These are phyloP conservation scores for Paracoccidioides brasiliensis DNA, from an alignment of 2,329 filamentous ascomycete genomes.

Conservation along the genomic window DNA sequence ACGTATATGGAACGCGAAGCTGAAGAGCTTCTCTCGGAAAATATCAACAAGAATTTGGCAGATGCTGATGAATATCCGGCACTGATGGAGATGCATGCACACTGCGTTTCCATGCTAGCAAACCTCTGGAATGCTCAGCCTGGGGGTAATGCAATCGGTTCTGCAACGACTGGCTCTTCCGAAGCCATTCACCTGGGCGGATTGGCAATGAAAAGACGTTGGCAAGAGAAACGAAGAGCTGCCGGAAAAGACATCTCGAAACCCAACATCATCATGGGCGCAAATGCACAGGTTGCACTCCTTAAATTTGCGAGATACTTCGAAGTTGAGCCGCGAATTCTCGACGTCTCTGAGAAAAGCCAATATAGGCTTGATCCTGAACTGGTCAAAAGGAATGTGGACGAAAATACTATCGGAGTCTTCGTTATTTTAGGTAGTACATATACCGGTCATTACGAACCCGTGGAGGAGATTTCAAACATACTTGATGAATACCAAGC, in stretches of 20 bases:
- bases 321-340: slow-evolving; percentile 54
- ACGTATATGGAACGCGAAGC: slow-evolving; percentile 60
- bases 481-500: slow-evolving; percentile 51
- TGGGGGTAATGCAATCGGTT: slow-evolving; percentile 52
- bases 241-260: slow-evolving; percentile 50
- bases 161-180: slow-evolving; percentile 57
- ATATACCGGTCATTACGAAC: slow-evolving; percentile 62
- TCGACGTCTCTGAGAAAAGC: slow-evolving; percentile 49
- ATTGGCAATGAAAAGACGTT: slow-evolving; percentile 61
- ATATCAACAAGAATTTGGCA: slow-evolving; percentile 58
- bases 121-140: slow-evolving; percentile 52
- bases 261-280: slow-evolving; percentile 63
- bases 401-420: slow-evolving; percentile 66
- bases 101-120: slow-evolving; percentile 56
- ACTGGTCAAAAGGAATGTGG: slow-evolving; percentile 51
- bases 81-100: slow-evolving; percentile 48
- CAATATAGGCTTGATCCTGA: slow-evolving; percentile 50
- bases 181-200: slow-evolving; percentile 60
- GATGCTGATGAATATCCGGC: slow-evolving; percentile 55
- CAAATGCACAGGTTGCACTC: slow-evolving; percentile 59
- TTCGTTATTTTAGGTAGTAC: slow-evolving; percentile 61
- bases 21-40: slow-evolving; percentile 52
- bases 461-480: slow-evolving; percentile 53
- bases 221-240: slow-evolving; percentile 50
- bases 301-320: slow-evolving; percentile 65